Evolutionary conservation across 441 rosid species (phyloP).

Genomic region (Viola pubescens): DNA sequence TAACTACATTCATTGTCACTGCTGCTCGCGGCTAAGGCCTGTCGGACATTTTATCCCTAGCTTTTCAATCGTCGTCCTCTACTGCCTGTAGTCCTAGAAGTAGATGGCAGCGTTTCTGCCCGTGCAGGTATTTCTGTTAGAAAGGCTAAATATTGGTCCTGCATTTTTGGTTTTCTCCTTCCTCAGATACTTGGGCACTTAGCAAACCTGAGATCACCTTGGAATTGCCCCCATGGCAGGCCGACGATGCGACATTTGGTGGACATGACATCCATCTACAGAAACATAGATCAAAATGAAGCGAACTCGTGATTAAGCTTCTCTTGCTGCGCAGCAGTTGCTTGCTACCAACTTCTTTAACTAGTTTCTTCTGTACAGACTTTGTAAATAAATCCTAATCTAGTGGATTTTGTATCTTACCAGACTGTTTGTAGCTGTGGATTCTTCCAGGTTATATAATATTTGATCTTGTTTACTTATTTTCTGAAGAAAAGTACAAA

Average conservation of each 20-base stretch:
- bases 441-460: no score
- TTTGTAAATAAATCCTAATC: no score
- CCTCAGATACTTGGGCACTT: slow-evolving; percentile 73
- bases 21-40: neutral
- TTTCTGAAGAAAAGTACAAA: no score
- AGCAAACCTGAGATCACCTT: slow-evolving; percentile 78
- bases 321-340: neutral
- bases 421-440: no score
- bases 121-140: neutral
- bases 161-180: neutral
- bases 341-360: neutral
- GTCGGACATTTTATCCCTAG: neutral
- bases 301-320: slow-evolving; percentile 17
- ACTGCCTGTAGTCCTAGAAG: neutral
- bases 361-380: no score
- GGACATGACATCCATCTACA: slow-evolving; percentile 50
- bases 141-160: neutral
- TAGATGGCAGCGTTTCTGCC: neutral
- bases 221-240: slow-evolving; percentile 98
- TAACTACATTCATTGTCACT: no score
- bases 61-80: neutral
- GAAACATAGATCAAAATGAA: slow-evolving; percentile 25
- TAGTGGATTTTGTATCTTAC: no score
- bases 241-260: slow-evolving; percentile 98
- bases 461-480: no score